Percentiles rank a stretch among this genome's conserved stretches.
These are phyloP conservation scores for Raffaelea ambrosiae DNA, from an alignment of 2,329 filamentous ascomycete genomes.

Conservation along the genomic window DNA sequence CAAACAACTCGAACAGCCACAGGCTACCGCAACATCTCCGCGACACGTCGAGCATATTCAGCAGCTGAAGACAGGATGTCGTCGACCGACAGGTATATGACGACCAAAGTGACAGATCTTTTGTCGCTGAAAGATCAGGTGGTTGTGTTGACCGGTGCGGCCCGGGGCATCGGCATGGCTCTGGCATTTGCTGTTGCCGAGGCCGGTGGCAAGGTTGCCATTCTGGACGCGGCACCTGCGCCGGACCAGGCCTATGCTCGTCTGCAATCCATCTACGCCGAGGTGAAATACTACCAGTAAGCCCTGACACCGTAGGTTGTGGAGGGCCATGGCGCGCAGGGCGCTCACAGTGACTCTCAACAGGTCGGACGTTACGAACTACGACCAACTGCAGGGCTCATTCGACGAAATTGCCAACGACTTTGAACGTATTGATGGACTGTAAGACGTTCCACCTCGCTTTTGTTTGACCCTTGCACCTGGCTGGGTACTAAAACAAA, in stretches of 20 bases:
- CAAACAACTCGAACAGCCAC: too few species aligned
- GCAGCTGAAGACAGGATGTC: too few species aligned
- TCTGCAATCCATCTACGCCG: conserved; percentile 1
- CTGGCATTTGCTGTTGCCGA: conserved; percentile 4
- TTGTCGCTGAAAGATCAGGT: too few species aligned
- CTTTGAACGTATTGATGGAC: neutral
- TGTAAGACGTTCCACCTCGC: neutral
- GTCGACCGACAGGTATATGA: too few species aligned
- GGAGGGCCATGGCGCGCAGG: neutral
- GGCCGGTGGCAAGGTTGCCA: conserved; percentile 5
- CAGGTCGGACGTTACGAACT: neutral
- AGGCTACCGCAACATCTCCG: too few species aligned
- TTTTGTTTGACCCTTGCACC: too few species aligned
- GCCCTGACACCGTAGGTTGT: too few species aligned
- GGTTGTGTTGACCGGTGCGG: conserved; percentile 28
- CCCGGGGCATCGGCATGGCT: conserved; percentile 4
- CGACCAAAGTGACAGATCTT: too few species aligned
- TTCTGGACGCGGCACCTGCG: conserved; percentile 1
- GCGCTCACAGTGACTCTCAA: neutral
- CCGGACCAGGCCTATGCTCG: conserved; percentile 4
- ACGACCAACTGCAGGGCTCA: neutral
- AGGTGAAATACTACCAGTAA: conserved; percentile 6
- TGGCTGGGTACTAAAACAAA: neutral
- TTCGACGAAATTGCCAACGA: neutral
- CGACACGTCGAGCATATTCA: too few species aligned